Conservation (phyloP, 1,284 basidiomycete species). For the Marasmius oreades region DNA sequence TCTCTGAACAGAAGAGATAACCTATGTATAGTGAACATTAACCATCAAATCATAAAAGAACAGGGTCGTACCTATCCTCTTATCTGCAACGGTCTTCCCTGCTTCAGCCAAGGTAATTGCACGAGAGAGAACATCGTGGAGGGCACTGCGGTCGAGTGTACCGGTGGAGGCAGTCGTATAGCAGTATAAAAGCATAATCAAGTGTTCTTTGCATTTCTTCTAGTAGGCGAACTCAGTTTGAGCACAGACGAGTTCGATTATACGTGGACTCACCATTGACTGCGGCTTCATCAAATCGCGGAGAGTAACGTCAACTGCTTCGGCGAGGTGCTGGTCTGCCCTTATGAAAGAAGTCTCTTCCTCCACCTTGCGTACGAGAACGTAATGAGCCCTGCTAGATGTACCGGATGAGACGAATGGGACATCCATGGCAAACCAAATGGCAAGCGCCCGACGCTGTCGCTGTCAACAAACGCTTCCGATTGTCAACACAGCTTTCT, state of each 20-base stretch:
- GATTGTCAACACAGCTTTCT: not conserved
- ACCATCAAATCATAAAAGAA: not conserved
- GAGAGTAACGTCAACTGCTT: conserved; percentile 56
- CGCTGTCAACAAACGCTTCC: not conserved
- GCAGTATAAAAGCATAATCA: conserved; percentile 70
- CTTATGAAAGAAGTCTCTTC: conserved; percentile 46
- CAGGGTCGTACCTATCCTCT: conserved; percentile 56
- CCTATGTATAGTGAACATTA: conserved; percentile 37
- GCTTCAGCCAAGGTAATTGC: conserved; percentile 71
- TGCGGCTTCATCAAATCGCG: conserved; percentile 43
- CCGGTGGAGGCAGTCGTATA: conserved; percentile 44
- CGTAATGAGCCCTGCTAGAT: conserved; percentile 67
- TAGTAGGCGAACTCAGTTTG: conserved; percentile 24
- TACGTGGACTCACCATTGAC: conserved; percentile 42
- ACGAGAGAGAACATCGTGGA: conserved; percentile 67
- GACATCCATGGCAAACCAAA: conserved; percentile 50
- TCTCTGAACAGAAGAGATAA: conserved; percentile 69
- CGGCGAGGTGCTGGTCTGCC: conserved; percentile 54
- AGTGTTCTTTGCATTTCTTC: conserved; percentile 56
- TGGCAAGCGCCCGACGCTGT: not conserved
- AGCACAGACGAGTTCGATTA: conserved; percentile 7
- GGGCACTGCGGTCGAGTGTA: conserved; percentile 34
- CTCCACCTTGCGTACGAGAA: conserved; percentile 68
- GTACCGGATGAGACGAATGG: conserved; percentile 75
- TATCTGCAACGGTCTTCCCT: conserved; percentile 56